Evolutionary conservation across 1,139 yeast species (phyloP).

Genomic region (Zygoascus hellenicus): DNA sequence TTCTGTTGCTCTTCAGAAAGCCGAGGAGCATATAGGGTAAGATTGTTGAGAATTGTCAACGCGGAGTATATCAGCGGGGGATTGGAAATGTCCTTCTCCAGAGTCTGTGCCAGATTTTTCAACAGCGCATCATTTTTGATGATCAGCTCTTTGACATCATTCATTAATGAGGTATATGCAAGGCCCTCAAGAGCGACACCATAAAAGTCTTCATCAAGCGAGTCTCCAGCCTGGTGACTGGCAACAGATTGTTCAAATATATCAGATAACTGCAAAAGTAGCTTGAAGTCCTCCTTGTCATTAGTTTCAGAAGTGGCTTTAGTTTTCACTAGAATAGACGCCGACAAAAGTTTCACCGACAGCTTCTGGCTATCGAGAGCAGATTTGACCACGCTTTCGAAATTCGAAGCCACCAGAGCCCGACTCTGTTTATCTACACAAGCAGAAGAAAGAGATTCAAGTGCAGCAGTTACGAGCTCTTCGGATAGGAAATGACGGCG

Average conservation of each 20-base stretch:
- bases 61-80: conserved; percentile 31
- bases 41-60: conserved; percentile 29
- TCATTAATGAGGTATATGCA: conserved; percentile 33
- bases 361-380: conserved; percentile 23
- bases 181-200: conserved; percentile 36
- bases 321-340: conserved; percentile 34
- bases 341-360: conserved; percentile 30
- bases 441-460: conserved; percentile 33
- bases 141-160: conserved; percentile 29
- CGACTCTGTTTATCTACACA: conserved; percentile 33
- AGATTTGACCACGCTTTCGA: conserved; percentile 23
- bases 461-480: conserved; percentile 24
- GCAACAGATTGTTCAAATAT: conserved; percentile 28
- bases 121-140: conserved; percentile 20
- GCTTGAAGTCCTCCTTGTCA: conserved; percentile 22
- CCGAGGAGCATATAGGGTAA: conserved; percentile 31
- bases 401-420: conserved; percentile 27
- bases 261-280: conserved; percentile 24
- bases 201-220: conserved; percentile 13
- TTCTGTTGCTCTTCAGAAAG: conserved; percentile 31
- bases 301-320: conserved; percentile 25
- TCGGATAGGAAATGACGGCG: conserved; percentile 20
- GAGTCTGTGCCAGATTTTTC: conserved; percentile 17
- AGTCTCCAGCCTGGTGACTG: background rate
- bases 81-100: conserved; percentile 16